Evolutionary conservation across 768 basidiomycete species (phyloP).

Genomic region (Tylopilus sp.): DNA sequence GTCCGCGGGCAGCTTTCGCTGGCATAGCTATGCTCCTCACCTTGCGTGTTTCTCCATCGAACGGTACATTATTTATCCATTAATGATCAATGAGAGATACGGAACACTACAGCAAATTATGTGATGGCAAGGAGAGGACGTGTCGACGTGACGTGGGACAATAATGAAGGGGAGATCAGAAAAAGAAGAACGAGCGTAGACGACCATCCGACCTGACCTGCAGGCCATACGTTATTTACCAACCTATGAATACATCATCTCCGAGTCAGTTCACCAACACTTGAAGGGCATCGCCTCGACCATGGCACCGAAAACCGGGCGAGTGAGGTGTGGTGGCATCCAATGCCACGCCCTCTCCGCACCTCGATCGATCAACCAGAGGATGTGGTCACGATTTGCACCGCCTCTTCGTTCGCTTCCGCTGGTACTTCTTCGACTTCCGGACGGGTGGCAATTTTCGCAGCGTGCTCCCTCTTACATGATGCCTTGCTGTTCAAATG

Average conservation of each 20-base stretch:
- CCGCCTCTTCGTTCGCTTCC: conserved; percentile 19
- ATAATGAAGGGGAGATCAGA: background rate
- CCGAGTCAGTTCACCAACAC: background rate
- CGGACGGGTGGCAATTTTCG: conserved; percentile 6
- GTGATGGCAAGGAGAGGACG: conserved; percentile 1
- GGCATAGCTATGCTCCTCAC: no score
- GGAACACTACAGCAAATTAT: background rate
- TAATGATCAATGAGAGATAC: no score
- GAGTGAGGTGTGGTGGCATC: background rate
- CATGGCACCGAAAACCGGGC: background rate
- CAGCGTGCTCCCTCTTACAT: conserved; percentile 25
- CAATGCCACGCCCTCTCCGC: conserved; percentile 18
- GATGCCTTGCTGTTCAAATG: conserved; percentile 27
- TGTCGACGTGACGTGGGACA: background rate
- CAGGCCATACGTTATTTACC: background rate
- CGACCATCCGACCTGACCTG: conserved; percentile 4
- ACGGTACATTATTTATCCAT: no score
- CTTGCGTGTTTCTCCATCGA: no score
- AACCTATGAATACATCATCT: background rate
- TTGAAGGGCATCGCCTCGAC: background rate
- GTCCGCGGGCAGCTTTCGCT: no score
- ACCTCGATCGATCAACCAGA: conserved; percentile 13
- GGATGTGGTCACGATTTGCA: conserved; percentile 8
- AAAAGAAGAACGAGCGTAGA: background rate
- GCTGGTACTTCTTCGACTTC: conserved; percentile 6